Conservation (phyloP, 768 basidiomycete genomes). For the Podaxis sp. region DNA sequence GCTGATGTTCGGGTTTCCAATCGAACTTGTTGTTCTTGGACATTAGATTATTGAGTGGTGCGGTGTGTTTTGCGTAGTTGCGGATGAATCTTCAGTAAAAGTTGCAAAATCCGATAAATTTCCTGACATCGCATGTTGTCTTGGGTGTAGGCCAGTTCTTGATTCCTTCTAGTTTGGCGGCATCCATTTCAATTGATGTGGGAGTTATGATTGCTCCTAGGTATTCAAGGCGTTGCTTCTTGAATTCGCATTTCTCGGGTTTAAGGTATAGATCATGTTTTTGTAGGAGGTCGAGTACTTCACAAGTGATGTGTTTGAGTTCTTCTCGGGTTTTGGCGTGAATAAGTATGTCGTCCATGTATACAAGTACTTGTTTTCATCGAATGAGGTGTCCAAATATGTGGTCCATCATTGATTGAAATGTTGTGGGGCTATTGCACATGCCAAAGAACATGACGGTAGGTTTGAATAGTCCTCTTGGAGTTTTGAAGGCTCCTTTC, state of each 20-base stretch:
- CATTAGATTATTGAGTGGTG: neutral
- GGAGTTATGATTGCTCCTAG: conserved; percentile 32
- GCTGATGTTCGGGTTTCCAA: conserved; percentile 23
- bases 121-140: conserved; percentile 30
- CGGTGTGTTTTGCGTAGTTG: conserved; percentile 23
- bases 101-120: conserved; percentile 41
- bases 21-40: conserved; percentile 22
- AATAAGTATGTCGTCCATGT: neutral
- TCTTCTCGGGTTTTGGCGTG: neutral
- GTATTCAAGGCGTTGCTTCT: conserved; percentile 26
- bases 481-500: too few species aligned
- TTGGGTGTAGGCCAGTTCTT: conserved; percentile 32
- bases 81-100: conserved; percentile 35
- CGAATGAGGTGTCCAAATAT: too few species aligned
- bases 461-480: too few species aligned
- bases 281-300: conserved; percentile 16
- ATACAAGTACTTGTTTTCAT: too few species aligned
- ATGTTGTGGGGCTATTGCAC: too few species aligned
- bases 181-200: conserved; percentile 31
- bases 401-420: too few species aligned
- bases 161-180: conserved; percentile 31
- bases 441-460: too few species aligned
- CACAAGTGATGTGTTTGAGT: neutral
- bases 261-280: conserved; percentile 34
- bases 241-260: conserved; percentile 39